Evolutionary conservation across 192 early-diverging fungal genomes (phyloP), one percentile per base, ranked within the genome.

Genomic region (Backusella macrospora): DNA sequence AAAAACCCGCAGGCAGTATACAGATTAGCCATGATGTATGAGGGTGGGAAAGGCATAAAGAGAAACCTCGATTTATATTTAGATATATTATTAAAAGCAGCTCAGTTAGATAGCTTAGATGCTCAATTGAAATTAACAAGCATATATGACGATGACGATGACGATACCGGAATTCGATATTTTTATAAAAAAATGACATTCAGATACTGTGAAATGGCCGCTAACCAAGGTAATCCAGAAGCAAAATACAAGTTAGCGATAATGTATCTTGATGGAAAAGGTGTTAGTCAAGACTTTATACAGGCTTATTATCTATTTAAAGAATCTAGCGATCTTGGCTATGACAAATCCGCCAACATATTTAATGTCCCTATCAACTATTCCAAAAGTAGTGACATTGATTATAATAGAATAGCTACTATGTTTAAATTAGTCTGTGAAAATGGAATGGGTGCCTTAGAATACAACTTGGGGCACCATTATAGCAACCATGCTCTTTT

Each of bases 181-280:
- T 75, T 68, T 62, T 71, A 10, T 73, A 34, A 34, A 34, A 34
- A 34, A 34, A 34, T 1, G 72, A 70, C 78, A 1, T 71, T 72
- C 47, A 34, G 23, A 3, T 76, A 75, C 37, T 80, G 66, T 65
- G 26, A 65, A 49, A 72, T 66, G 42, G 70, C 70, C 21, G 69
- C 73, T 6, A 6, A 6, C 5, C 21, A 68, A 7, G 23, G 23
- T 18, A 44, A 8, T 26, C 1, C 23, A 1, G 66, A 21, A 18
- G 23, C 39, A 7, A 44, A 26, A 68, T 42, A 21, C 40, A n/a
- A 43, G 29, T 2, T n/a, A 6, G 15, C 64, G 9, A 14, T 13
- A 34, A 16, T 42, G 21, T 44, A 15, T 68, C 8, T 68, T 2
- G 2, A 46, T 72, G 37, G 71, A 46, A n/a, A n/a, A n/a, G 13